Base-by-base conservation (phyloP, 495 filamentous ascomycete species). In the Clavariopsis aquatica region DNA sequence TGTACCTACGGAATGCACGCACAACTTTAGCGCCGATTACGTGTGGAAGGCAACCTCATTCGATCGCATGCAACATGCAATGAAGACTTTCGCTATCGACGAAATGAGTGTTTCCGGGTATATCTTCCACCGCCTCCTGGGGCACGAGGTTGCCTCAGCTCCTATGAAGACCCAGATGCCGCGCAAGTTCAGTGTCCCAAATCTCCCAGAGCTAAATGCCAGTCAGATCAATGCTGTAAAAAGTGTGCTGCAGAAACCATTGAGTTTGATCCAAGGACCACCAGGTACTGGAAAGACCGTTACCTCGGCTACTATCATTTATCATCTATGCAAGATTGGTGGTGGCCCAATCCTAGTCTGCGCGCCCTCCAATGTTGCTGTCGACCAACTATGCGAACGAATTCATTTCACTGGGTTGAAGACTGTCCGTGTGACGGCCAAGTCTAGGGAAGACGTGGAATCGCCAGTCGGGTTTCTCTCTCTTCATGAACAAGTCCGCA, bases 41-140 rank as follows among this genome's bases (percentile, higher is more conserved):
- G 94, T 99, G 29, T 99, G 94, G 94, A 99, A 99, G 72, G 94
- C 94, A 22, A 99, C 95, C 0, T 96, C 93, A 0, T 99, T 98
- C 72, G 94, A 99, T 73, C 92, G 94, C 63, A 99, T 99, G 94
- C 94, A 99, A 75, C 85, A 90, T 64, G 94, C 94, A 36, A 98
- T 99, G 94, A 97, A 98, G 82, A 98, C 91, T 0, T 99, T 99
- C 72, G 94, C 94, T 23, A 87, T 99, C 52, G 94, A 99, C 68
- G 94, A 99, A 71, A 90, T 95, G 88, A 97, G 93, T 72, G 92
- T 99, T 54, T 97, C 93, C 23, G 94, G 94, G 47, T 99, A 98
- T 78, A 96, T 99, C 64, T 99, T 97, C 79, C 94, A 99, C 78
- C 93, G 93, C 59, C 84, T 99, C 13, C 85, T 99, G 19, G 94